Conservation (phyloP, 2,329 filamentous ascomycete species). For the Trichophyton verrucosum region DNA sequence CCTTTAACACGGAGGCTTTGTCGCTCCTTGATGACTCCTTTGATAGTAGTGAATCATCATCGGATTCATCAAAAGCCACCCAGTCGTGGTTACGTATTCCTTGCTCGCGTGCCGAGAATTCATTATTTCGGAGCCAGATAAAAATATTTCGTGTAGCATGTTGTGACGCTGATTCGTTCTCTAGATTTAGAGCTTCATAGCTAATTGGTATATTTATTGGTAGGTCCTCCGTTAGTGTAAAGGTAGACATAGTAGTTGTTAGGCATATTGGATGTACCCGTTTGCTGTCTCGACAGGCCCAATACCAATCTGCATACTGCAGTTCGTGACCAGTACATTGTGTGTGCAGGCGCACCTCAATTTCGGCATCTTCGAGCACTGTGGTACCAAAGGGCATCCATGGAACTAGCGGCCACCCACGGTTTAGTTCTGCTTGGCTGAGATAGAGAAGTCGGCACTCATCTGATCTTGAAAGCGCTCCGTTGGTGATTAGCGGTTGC, state of each 20-base stretch:
- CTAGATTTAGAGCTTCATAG: slow-evolving; percentile 8
- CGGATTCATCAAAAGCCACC: slow-evolving; percentile 8
- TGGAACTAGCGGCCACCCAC: slow-evolving; percentile 14
- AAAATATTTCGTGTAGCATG: slow-evolving; percentile 23
- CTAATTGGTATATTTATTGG: slow-evolving; percentile 1
- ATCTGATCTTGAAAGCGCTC: slow-evolving; percentile 9
- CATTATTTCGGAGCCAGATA: slow-evolving; percentile 19
- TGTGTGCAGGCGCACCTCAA: slow-evolving; percentile 21
- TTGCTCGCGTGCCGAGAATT: slow-evolving; percentile 8
- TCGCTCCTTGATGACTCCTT: not conserved
- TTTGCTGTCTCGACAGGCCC: slow-evolving; percentile 7
- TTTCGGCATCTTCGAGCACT: slow-evolving; percentile 18
- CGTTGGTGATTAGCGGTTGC: not conserved
- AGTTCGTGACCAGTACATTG: slow-evolving; percentile 18
- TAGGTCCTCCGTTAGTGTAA: not conserved
- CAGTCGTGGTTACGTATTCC: slow-evolving; percentile 10
- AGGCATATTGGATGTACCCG: not conserved
- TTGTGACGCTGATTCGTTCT: slow-evolving; percentile 14
- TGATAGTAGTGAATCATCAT: slow-evolving; percentile 1
- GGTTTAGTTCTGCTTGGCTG: slow-evolving; percentile 14
- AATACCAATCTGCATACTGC: slow-evolving; percentile 8
- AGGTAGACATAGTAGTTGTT: not conserved
- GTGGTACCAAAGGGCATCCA: slow-evolving; percentile 23
- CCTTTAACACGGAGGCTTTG: not conserved
- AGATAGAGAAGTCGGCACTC: slow-evolving; percentile 23